Evolutionary conservation across 1,284 basidiomycete genomes (phyloP), one percentile per base, ranked within the genome.

Genomic region (Leucoagaricus sp.): DNA sequence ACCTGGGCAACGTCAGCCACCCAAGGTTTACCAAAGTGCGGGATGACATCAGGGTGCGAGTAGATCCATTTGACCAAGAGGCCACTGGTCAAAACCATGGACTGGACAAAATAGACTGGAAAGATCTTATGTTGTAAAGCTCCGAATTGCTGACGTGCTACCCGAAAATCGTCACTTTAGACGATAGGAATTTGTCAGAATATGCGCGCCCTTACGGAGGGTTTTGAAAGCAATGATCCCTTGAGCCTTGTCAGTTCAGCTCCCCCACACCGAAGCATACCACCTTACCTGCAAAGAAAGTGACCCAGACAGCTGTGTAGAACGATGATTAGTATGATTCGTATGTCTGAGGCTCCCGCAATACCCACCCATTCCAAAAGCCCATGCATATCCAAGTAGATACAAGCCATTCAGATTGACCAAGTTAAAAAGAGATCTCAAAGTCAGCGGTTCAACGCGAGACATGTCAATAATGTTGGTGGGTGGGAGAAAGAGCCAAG

Each of bases 131-230:
- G 83, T 68, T 94, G 91, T 34, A 94, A 79, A 41, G 79, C 74
- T n/a, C 87, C 84, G 62, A 94, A 94, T 59, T 88, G 84, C 53
- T 88, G 83, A 49, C 85, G 80, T 19, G 89, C 84, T 85, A 63
- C 19, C 49, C 15, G 33, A 46, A 17, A 25, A 19, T 38, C 42
- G 29, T 23, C 15, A 52, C 51, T 13, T 10, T 48, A 53, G 10
- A n/a, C 44, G 45, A 31, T 34, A 17, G 12, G 31, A 23, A 25
- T 44, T 29, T 40, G 17, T 17, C 12, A 1, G 44, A 23, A 34
- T 25, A 31, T 15, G 23, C 38, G 12, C 8, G 21, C 33, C 26
- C 82, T 57, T 64, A 86, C 84, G 82, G 47, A 87, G 72, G 15
- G 80, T 64, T 66, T 72, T 82, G 64, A 75, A 81, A 0, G 85